Base-by-base conservation (phyloP, 768 basidiomycete genomes). In the Suillus placidus region DNA sequence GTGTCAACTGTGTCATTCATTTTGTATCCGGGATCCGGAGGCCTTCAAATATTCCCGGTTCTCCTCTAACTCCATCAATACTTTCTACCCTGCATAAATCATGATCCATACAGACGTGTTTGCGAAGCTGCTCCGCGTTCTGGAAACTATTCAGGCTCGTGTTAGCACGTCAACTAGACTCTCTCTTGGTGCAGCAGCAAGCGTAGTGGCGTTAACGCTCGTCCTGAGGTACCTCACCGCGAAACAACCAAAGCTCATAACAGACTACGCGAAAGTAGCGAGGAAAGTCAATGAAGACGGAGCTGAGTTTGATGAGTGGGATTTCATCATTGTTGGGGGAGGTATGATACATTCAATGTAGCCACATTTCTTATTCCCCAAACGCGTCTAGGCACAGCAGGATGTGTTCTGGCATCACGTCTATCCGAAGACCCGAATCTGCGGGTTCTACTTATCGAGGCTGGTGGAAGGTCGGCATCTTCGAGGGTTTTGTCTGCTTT, bases 261-360 rank as follows among this genome's bases (percentile, higher is more conserved):
- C 61, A 4, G 61, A 70, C 49, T 68, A 66, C 13, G 23, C 67
- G 16, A 62, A 63, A 32, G 63, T 68, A 18, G 69, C 69, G 10
- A 65, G 63, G 26, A 61, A 42, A 38, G 47, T 62, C 7, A 60
- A 62, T 35, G 30, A 45, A 2, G 16, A 61, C 10, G 60, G 35
- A 6, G 42, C 20, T 5, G 63, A 66, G 14, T 64, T 67, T 42
- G 71, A 79, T 60, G 78, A 82, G 61, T 85, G 79, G 65, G 85
- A 88, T 71, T 78, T 85, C 57, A 77, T 88, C 60, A 76, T 87
- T 62, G 78, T 86, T 49, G 86, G 86, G 5, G 86, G 87, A 79
- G 86, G 86, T 84, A 63, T 65, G 61, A 9, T 1, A 62, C 37
- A n/a, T 61, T 49, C 14, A 26, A 26, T 18, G 49, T 12, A 47